Evolutionary conservation across 2,329 filamentous ascomycete species (phyloP).

Genomic region (Stenocarpella maydis): DNA sequence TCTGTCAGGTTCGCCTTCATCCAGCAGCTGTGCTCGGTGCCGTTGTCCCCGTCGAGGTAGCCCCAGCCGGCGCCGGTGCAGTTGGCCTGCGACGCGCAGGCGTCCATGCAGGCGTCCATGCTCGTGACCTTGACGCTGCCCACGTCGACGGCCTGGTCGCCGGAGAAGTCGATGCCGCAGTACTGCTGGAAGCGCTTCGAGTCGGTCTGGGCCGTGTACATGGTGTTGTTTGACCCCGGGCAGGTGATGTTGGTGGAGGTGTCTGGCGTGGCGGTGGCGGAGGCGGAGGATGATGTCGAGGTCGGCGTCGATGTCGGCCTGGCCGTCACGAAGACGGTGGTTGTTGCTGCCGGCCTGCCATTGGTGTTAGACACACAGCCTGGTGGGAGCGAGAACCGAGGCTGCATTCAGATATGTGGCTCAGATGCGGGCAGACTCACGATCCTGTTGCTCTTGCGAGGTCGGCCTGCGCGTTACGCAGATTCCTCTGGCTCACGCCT

Average conservation of each 20-base stretch:
- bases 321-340: constrained; percentile 20
- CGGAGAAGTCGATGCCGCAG: constrained; percentile 42
- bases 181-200: constrained; percentile 39
- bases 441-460: constrained; percentile 33
- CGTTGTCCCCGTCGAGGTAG: constrained; percentile 49
- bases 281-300: constrained; percentile 28
- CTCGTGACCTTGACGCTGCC: constrained; percentile 47
- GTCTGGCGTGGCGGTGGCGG: constrained; percentile 31
- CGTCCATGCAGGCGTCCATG: constrained; percentile 54
- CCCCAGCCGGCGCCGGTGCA: constrained; percentile 57
- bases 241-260: constrained; percentile 37
- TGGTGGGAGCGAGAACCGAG: no score
- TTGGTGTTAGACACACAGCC: background rate
- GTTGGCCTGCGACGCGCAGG: constrained; percentile 49
- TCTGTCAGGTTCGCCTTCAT: constrained; percentile 50
- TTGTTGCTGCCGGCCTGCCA: constrained; percentile 19
- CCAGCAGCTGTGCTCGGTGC: constrained; percentile 52
- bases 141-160: constrained; percentile 44
- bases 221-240: constrained; percentile 40
- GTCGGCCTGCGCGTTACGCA: constrained; percentile 37
- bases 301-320: constrained; percentile 30
- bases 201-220: constrained; percentile 38
- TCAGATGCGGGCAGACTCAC: background rate
- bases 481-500: constrained; percentile 41
- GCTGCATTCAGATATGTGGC: no score